Conservation (phyloP, 495 filamentous ascomycete genomes). For the Hyaloscypha bicolor region DNA sequence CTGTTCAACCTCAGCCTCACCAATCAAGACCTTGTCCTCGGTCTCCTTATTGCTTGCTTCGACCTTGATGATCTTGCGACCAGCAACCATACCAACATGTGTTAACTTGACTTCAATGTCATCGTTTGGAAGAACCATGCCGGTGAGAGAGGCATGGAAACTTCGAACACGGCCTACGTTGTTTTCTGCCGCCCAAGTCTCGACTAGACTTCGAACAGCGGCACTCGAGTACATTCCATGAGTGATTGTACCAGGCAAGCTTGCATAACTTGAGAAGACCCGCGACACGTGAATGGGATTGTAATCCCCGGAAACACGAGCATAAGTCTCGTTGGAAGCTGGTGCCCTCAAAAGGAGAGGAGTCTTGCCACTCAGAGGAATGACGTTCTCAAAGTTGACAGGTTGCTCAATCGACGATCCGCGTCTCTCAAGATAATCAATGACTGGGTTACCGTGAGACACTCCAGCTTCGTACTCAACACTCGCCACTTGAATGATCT, state of each 20-base stretch:
- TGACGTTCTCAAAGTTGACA: slow-evolving; percentile 94
- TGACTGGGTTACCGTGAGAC: slow-evolving; percentile 94
- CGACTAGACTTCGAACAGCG: slow-evolving; percentile 94
- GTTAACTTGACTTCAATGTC: slow-evolving; percentile 90
- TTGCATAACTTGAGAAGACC: slow-evolving; percentile 93
- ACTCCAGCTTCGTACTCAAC: slow-evolving; percentile 89
- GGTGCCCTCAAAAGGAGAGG: slow-evolving; percentile 85
- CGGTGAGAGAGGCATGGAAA: slow-evolving; percentile 91
- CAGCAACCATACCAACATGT: slow-evolving; percentile 96
- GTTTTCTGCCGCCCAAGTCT: slow-evolving; percentile 99
- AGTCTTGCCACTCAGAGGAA: slow-evolving; percentile 91
- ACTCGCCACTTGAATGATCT: slow-evolving; percentile 92
- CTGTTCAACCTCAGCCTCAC: slow-evolving; percentile 97
- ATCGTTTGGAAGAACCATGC: slow-evolving; percentile 98
- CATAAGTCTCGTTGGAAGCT: slow-evolving; percentile 97
- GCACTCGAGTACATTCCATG: slow-evolving; percentile 99
- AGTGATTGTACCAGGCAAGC: slow-evolving; percentile 93
- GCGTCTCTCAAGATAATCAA: slow-evolving; percentile 92
- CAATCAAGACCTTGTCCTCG: slow-evolving; percentile 91
- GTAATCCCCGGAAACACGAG: slow-evolving; percentile 95
- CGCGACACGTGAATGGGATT: slow-evolving; percentile 99
- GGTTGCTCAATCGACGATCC: slow-evolving; percentile 95
- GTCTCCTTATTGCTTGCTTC: slow-evolving; percentile 91
- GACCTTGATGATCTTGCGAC: slow-evolving; percentile 98
- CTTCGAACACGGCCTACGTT: slow-evolving; percentile 96